Conservation (phyloP, 257 asterid species). For the Solanum tarijense region DNA sequence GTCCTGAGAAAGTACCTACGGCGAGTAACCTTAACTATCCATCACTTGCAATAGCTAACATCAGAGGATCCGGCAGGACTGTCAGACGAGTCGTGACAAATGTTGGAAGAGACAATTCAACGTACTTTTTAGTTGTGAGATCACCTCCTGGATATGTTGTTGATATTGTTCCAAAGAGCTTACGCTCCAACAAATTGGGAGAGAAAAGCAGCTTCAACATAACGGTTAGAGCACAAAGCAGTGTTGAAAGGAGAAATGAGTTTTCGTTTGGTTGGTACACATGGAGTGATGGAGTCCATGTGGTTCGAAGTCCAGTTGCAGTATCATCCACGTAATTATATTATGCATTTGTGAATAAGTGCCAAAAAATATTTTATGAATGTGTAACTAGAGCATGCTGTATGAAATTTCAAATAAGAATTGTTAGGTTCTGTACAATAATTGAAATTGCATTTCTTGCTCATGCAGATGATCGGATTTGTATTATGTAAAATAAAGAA, state of each 20-base stretch:
- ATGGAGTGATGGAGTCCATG: conserved; percentile 21
- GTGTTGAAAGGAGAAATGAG: too few relatives aligned
- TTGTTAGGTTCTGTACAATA: not conserved
- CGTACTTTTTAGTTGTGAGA: conserved; percentile 6
- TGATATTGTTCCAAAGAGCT: too few relatives aligned
- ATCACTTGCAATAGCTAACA: conserved; percentile 23
- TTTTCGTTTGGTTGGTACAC: too few relatives aligned
- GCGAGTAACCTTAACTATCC: conserved; percentile 40
- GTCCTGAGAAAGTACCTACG: conserved; percentile 11
- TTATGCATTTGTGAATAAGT: not conserved
- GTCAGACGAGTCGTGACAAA: conserved; percentile 37
- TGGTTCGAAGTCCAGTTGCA: conserved; percentile 26
- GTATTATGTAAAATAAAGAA: not conserved
- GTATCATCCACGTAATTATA: not conserved
- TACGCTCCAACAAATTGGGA: too few relatives aligned
- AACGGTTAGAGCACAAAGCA: too few relatives aligned
- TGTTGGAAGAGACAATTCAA: conserved; percentile 18
- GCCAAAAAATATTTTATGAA: not conserved
- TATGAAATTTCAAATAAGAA: not conserved
- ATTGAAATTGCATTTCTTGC: not conserved
- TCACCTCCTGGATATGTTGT: not conserved
- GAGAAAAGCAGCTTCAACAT: too few relatives aligned
- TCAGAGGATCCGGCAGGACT: conserved; percentile 8
- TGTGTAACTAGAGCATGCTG: not conserved
- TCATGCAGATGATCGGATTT: not conserved